Percentiles rank a stretch among this genome's conserved stretches.
phyloP scores from a whole-genome alignment of 768 basidiomycete species.

The Cubamyces sp. region DNA sequence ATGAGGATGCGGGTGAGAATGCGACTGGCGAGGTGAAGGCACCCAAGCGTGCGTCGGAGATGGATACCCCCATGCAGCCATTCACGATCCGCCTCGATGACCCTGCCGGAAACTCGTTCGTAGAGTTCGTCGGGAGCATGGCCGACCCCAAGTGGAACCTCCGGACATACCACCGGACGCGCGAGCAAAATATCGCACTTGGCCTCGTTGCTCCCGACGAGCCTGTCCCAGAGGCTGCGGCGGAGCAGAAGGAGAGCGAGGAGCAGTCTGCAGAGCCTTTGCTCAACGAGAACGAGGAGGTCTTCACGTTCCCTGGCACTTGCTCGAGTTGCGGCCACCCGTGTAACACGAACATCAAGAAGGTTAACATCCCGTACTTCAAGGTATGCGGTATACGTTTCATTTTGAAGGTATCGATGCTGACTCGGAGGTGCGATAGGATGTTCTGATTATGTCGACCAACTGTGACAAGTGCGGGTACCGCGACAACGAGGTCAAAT shows the following conservation, averaged over 20 bases:
- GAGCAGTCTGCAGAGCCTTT: constrained; percentile 29
- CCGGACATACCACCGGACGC: constrained; percentile 76
- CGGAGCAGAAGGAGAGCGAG: constrained; percentile 20
- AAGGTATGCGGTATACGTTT: constrained; percentile 51
- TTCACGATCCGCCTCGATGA: constrained; percentile 91
- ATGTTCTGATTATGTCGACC: constrained; percentile 97
- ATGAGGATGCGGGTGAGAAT: constrained; percentile 47
- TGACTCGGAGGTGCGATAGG: constrained; percentile 48
- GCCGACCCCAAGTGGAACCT: constrained; percentile 93
- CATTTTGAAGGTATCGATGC: neutral
- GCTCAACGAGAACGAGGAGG: constrained; percentile 73
- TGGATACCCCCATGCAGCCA: constrained; percentile 59
- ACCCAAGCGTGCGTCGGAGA: constrained; percentile 38
- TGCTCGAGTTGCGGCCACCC: constrained; percentile 89
- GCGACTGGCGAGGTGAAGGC: constrained; percentile 35
- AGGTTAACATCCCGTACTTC: constrained; percentile 96
- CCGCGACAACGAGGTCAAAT: constrained; percentile 97
- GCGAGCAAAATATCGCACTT: constrained; percentile 78
- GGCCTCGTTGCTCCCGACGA: constrained; percentile 66
- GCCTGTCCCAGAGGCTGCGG: constrained; percentile 16
- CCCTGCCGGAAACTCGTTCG: constrained; percentile 94
- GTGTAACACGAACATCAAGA: constrained; percentile 92
- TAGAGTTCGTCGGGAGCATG: constrained; percentile 87
- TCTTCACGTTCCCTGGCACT: constrained; percentile 83
- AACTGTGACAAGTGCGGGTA: constrained; percentile 97